phyloP scores from a whole-genome alignment of 306 rosid genomes.

The Vachellia pachyceras region DNA sequence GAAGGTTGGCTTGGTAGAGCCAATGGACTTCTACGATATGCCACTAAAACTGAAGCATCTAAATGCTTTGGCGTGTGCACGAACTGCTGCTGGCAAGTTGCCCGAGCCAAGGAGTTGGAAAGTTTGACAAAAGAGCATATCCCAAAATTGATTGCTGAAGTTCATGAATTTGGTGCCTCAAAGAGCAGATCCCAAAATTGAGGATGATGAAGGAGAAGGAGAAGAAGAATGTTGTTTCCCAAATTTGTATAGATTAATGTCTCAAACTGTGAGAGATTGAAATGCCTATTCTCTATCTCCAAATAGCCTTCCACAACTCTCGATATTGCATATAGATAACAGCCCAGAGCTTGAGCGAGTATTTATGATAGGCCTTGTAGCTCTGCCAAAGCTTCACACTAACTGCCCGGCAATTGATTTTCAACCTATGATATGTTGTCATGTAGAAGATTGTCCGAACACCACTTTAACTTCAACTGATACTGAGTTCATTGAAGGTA shows the following conservation, averaged over 20 bases:
- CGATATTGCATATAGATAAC: background rate
- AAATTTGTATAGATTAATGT: background rate
- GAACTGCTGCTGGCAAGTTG: no score
- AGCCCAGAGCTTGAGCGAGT: background rate
- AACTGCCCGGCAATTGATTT: constrained; percentile 6
- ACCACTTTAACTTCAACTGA: background rate
- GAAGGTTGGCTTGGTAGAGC: no score
- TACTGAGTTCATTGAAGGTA: background rate
- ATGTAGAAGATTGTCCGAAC: background rate
- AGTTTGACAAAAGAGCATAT: no score
- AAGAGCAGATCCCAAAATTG: no score
- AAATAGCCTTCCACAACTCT: background rate
- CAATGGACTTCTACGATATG: no score
- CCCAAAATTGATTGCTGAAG: no score
- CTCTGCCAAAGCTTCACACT: background rate
- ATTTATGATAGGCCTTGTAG: background rate
- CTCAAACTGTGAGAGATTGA: background rate
- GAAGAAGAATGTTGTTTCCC: constrained; percentile 11
- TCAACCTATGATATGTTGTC: background rate
- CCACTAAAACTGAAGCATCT: no score
- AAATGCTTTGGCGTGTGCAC: no score
- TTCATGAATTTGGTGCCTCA: no score
- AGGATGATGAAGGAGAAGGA: background rate
- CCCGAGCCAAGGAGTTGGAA: no score
- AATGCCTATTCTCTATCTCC: background rate